Base-by-base conservation (phyloP, 1,284 basidiomycete species). In the Irpex sp. region DNA sequence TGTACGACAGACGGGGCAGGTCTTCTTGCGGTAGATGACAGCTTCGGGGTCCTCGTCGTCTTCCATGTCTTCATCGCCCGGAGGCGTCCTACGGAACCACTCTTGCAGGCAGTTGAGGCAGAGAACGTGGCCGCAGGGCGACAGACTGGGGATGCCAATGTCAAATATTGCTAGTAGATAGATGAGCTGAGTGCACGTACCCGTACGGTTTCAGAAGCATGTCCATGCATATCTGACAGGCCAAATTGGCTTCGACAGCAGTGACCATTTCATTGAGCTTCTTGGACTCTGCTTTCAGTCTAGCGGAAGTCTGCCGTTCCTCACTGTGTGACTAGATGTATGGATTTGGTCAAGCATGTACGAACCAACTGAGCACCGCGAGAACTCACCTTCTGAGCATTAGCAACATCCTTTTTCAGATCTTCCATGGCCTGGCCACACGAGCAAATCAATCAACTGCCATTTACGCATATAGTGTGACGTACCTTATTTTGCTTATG, bases 181-280 rank as follows among this genome's bases (percentile, higher is more conserved):
- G 31, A 34, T 6, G 1, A 0, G 0, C 40, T 40, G 5, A 26
- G 31, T 1, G 62, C 49, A 15, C 21, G 21, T 72, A 91, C 89
- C 82, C 82, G 69, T 82, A 87, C 31, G 89, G 89, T 66, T 82
- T 83, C 54, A 79, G 69, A 6, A 91, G 74, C 13, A 85, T 72
- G 19, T 92, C 90, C 78, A 91, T 86, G 70, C 89, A 92, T 38
- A 92, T 89, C 69, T 90, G 88, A 71, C 89, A 92, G 66, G 85
- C 85, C 17, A 89, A 70, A 48, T 82, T 80, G 36, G 73, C 70
- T 73, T 91, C 89, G 36, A 91, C 79, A 5, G 76, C 77, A 15
- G 78, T 72, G 6, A 89, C 34, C 64, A 88, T 87, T 73, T 88
- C 86, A 58, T 88, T 85, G 2, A 78, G 76, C 67, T 85, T 84